Conservation (phyloP, 2,329 filamentous ascomycete genomes). For the Colletotrichum theobromicola region DNA sequence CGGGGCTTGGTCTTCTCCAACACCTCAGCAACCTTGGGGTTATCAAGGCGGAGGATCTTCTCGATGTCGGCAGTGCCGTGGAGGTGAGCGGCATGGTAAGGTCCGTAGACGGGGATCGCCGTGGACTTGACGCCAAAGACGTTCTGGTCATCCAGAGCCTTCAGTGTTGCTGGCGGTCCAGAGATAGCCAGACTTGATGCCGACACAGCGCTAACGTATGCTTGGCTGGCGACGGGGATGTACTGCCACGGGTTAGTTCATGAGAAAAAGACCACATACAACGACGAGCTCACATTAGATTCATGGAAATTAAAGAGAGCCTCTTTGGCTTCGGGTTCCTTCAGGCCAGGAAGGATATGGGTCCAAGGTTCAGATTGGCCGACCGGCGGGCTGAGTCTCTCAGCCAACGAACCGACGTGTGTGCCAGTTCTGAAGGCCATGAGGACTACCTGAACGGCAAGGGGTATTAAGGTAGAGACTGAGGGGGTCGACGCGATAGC, state of each 20-base stretch:
- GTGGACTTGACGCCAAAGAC: constrained; percentile 46
- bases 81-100: constrained; percentile 63
- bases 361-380: constrained; percentile 68
- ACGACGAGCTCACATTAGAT: constrained; percentile 45
- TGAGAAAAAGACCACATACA: background rate
- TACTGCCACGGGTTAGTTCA: constrained; percentile 31
- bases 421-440: constrained; percentile 70
- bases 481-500: constrained; percentile 69
- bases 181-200: constrained; percentile 56
- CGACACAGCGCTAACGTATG: constrained; percentile 60
- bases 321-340: constrained; percentile 54
- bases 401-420: constrained; percentile 56
- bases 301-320: constrained; percentile 64
- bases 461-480: constrained; percentile 63
- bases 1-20: constrained; percentile 48
- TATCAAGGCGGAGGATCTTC: constrained; percentile 49
- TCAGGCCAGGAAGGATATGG: constrained; percentile 64
- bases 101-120: constrained; percentile 59
- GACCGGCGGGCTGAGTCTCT: constrained; percentile 43
- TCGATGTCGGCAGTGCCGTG: constrained; percentile 49
- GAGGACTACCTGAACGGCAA: constrained; percentile 68
- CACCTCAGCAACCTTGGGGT: constrained; percentile 40
- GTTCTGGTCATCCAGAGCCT: constrained; percentile 44
- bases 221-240: constrained; percentile 48
- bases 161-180: constrained; percentile 56